Base-by-base conservation (phyloP, 2,329 filamentous ascomycete species). In the Paraconiothyrium brasiliense region DNA sequence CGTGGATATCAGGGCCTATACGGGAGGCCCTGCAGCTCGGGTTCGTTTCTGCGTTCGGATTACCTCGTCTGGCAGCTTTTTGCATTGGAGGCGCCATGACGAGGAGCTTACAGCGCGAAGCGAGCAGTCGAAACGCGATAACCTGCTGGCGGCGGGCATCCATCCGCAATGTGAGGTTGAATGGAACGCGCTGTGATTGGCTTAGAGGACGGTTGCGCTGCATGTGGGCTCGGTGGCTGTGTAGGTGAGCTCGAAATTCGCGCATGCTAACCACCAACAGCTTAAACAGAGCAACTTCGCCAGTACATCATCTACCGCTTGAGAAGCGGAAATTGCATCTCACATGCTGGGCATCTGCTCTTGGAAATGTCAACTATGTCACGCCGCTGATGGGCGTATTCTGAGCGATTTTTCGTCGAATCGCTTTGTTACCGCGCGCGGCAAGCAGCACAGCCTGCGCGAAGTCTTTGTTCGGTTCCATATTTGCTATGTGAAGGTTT, bases 391-490 rank as follows among this genome's bases (percentile, higher is more conserved):
- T 43, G 43, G 39, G 47, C 46, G 46, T 58, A 49, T 47, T 44
- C 8, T 65, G 63, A 65, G 63, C 49, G 20, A 63, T 63, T 65
- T 65, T 47, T 59, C 41, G 46, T 57, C 63, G 55, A 61, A 65
- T 62, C 46, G 63, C 43, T 52, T 61, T 37, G 35, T 54, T 37
- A 56, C 37, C 52, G 32, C 14, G 41, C 54, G 2, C 32, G 24
- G 46, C 27, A n/a, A 35, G 13, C 30, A 54, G 34, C 59, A 57
- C 54, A 61, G 59, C 59, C 59, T 56, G 39, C 27, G 27, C n/a
- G 46, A 43, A 54, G 37, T 20, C 50, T 57, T 41, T 41, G 24
- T 16, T 43, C 34, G 30, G 35, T 57, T 37, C 34, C 35, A 20
- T 50, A 49, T 52, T 57, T 14, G 32, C 30, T 54, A 51, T 54